Conservation (phyloP, 2,329 filamentous ascomycete genomes). For the Xylariaceae sp. region DNA sequence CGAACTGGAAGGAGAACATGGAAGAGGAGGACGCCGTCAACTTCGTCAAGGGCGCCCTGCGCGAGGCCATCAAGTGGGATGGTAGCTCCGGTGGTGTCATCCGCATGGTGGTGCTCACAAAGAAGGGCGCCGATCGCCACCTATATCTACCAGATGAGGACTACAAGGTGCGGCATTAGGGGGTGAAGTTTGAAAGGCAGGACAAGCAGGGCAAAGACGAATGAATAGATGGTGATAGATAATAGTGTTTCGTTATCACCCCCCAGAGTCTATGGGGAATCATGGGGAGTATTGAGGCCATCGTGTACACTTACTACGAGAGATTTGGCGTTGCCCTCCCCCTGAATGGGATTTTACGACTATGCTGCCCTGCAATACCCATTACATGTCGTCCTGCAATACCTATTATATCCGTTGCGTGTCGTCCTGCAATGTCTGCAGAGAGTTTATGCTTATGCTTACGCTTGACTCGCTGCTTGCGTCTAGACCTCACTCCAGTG, state of each 20-base stretch:
- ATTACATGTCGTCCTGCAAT: background rate
- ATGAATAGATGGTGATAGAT: constrained; percentile 4
- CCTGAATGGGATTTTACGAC: background rate
- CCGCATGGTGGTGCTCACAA: constrained; percentile 92
- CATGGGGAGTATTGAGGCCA: constrained; percentile 2
- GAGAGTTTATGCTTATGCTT: background rate
- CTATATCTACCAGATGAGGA: constrained; percentile 90
- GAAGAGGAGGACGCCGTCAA: constrained; percentile 81
- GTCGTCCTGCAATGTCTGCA: background rate
- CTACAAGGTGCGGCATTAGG: constrained; percentile 69
- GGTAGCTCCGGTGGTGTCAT: constrained; percentile 98
- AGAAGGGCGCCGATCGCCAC: constrained; percentile 83
- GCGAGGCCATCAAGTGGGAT: constrained; percentile 98
- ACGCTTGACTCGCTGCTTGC: background rate
- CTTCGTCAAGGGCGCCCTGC: constrained; percentile 87
- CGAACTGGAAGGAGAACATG: constrained; percentile 94
- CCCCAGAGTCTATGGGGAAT: background rate
- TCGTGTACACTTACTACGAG: constrained; percentile 21
- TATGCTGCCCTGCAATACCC: background rate
- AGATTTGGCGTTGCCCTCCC: constrained; percentile 3
- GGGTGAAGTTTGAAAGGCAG: too few species aligned
- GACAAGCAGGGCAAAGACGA: background rate
- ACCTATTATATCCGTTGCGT: too few species aligned
- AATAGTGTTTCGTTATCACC: constrained; percentile 4
- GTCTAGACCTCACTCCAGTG: background rate